Evolutionary conservation across 2,329 filamentous ascomycete genomes (phyloP).

Genomic region (Sclerotinia nivalis): DNA sequence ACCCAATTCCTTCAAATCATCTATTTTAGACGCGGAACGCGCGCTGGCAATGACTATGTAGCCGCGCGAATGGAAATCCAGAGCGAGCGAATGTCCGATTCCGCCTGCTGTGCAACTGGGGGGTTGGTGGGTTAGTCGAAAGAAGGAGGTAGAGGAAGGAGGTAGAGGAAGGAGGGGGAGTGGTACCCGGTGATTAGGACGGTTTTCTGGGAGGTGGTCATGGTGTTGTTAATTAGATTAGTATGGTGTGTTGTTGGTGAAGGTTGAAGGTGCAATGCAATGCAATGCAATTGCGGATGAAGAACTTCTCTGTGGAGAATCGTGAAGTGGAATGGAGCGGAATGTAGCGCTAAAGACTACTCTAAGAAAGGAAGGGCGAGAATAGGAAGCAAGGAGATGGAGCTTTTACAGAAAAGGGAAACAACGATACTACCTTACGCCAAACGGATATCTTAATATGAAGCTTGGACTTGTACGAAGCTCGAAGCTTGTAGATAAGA

Average conservation of each 20-base stretch:
- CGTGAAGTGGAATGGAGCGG: not conserved
- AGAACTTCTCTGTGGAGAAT: not conserved
- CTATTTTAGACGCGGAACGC: constrained; percentile 42
- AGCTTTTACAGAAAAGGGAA: not conserved
- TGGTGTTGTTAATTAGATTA: not conserved
- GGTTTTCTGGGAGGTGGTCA: not conserved
- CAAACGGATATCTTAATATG: not conserved
- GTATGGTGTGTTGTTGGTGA: not conserved
- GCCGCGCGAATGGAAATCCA: constrained; percentile 44
- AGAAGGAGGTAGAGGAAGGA: too few species aligned
- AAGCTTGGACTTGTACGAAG: not conserved
- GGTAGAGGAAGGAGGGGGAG: not conserved
- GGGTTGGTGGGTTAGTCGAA: not conserved
- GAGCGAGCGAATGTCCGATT: constrained; percentile 46
- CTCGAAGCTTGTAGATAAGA: not conserved
- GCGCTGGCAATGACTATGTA: constrained; percentile 47
- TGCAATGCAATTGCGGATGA: not conserved
- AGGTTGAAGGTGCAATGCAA: not conserved
- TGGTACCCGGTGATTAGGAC: constrained; percentile 16
- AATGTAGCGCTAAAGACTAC: not conserved
- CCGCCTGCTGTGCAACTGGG: constrained; percentile 41
- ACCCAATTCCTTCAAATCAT: constrained; percentile 35
- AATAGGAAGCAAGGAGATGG: not conserved
- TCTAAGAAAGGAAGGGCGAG: not conserved
- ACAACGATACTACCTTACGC: not conserved